Percentiles rank a stretch among this genome's conserved stretches.
Evolutionary conservation across 1,139 yeast genomes (phyloP).

Genomic region (Candida labiduridarum): DNA sequence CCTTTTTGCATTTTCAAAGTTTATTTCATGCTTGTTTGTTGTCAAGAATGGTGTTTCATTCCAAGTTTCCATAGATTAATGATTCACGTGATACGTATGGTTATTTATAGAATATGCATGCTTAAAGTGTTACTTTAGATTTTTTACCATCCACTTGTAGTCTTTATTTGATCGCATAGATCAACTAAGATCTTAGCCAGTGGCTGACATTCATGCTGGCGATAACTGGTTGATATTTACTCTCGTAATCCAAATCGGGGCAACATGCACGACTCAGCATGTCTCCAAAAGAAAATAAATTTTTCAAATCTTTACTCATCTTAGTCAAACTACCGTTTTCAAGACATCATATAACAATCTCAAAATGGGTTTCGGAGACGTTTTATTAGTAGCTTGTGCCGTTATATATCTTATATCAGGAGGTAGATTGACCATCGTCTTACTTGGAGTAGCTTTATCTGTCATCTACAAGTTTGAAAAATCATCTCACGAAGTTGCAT

Average conservation of each 20-base stretch:
- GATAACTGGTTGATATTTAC: neutral
- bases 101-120: neutral
- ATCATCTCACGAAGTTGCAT: conserved; percentile 6
- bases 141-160: no score
- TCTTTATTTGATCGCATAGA: neutral
- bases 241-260: neutral
- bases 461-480: conserved; percentile 10
- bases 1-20: no score
- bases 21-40: no score
- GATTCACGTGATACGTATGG: neutral
- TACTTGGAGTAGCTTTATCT: conserved; percentile 14
- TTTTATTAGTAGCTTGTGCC: conserved; percentile 9
- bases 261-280: neutral
- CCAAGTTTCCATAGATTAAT: neutral
- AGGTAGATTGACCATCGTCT: conserved; percentile 32
- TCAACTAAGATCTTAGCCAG: neutral
- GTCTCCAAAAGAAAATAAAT: neutral
- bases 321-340: conserved; percentile 1
- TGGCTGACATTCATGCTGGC: neutral
- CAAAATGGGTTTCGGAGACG: conserved; percentile 8
- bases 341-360: neutral
- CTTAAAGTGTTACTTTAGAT: neutral
- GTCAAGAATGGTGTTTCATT: neutral
- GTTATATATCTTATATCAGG: conserved; percentile 23
- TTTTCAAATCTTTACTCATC: conserved; percentile 1